Conservation (phyloP, 306 rosid genomes). For the Rubus parviflorus region DNA sequence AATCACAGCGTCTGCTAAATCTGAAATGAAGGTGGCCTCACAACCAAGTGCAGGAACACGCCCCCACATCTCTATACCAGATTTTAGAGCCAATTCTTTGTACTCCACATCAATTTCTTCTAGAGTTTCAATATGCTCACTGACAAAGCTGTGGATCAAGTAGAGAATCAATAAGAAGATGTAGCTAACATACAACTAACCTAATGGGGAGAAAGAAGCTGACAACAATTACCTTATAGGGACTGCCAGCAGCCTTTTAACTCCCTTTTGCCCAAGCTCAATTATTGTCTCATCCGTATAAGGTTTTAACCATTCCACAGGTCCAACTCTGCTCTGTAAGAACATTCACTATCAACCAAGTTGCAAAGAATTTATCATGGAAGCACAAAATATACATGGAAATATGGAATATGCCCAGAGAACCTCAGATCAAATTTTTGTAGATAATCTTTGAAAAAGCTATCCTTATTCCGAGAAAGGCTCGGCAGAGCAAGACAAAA, state of each 20-base stretch:
- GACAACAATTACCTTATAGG: slow-evolving; percentile 71
- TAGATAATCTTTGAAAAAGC: neutral
- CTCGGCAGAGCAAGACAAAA: neutral
- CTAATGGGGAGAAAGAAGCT: neutral
- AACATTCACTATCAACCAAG: slow-evolving; percentile 27
- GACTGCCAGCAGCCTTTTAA: slow-evolving; percentile 86
- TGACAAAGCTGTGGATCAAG: slow-evolving; percentile 85
- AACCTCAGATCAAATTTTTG: neutral
- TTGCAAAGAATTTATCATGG: neutral
- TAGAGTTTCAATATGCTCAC: slow-evolving; percentile 96
- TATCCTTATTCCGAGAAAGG: neutral
- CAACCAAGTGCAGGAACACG: slow-evolving; percentile 99
- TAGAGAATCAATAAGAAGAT: neutral
- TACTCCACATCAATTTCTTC: slow-evolving; percentile 98
- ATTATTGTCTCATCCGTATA: slow-evolving; percentile 92
- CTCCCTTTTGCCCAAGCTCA: slow-evolving; percentile 90
- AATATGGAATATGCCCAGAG: neutral
- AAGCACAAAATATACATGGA: neutral
- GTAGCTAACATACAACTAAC: slow-evolving; percentile 4
- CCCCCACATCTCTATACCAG: slow-evolving; percentile 94
- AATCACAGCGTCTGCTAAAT: slow-evolving; percentile 96
- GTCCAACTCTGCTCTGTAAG: slow-evolving; percentile 97
- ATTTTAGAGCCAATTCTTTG: slow-evolving; percentile 86
- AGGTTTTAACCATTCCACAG: slow-evolving; percentile 99
- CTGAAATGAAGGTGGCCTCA: slow-evolving; percentile 91